Base-by-base conservation (phyloP, 2,329 filamentous ascomycete species). In the Berkeleyomyces rouxiae region DNA sequence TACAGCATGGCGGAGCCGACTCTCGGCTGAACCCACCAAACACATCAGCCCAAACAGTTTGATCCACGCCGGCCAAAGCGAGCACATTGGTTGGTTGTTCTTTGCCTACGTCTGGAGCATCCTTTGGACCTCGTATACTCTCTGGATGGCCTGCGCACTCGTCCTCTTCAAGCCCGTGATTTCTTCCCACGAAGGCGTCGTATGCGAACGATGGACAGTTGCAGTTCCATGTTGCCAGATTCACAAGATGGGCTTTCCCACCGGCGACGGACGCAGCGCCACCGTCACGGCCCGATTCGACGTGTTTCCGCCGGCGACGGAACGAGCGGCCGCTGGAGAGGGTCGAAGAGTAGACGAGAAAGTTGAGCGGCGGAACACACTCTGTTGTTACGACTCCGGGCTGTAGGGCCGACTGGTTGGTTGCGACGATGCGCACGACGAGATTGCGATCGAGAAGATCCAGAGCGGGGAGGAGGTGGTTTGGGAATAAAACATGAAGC, bases 151-250 rank as follows among this genome's bases (percentile, higher is more conserved):
- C 23, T 23, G 23, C 23, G 23, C 23, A 23, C 23, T 23, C 23
- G 23, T 23, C 7, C n/a, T 46, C 33, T 23, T 46, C 23, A 13
- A 16, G 23, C 36, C 23, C 59, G 39, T n/a, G 31, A 39, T 3
- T 11, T 51, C n/a, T 43, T 7, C 61, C 65, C 31, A 69, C 77
- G 67, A 90, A 91, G 2, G 85, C 81, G 23, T 85, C 78, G 66
- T 95, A 85, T 0, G 86, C 80, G 72, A 97, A 97, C 1, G 84
- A 85, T 3, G 90, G 86, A 75, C 93, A 99, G 0, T 83, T 88
- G 73, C 93, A 99, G 72, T 87, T 90, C 93, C 93, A 97, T 1
- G 86, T 82, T 0, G 72, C 68, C 1, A 91, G 78, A 7, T 85
- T 82, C 13, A 97, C 87, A 68, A 88, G 77, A 73, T 96, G 95